A percentile compares a stretch with the other conserved stretches of the same genome.
These are phyloP conservation scores for Sclerotinia trifoliorum DNA, from an alignment of 2,329 filamentous ascomycete genomes.

Conservation along the genomic window DNA sequence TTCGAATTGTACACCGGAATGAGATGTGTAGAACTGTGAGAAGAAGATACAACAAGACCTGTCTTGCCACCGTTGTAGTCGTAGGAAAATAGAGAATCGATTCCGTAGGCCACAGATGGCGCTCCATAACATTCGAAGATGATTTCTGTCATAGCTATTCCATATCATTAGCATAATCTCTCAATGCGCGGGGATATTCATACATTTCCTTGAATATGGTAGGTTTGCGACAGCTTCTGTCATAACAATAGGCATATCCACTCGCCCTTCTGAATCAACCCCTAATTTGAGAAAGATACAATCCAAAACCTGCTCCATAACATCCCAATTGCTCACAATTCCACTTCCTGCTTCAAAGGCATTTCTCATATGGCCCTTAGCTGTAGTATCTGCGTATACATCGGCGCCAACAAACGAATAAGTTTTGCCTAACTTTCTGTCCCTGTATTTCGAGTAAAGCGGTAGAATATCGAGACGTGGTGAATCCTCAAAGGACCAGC, in stretches of 20 bases:
- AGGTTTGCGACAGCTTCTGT: slow-evolving; percentile 93
- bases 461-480: slow-evolving; percentile 81
- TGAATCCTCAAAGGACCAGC: slow-evolving; percentile 89
- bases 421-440: slow-evolving; percentile 87
- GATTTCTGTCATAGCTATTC: slow-evolving; percentile 89
- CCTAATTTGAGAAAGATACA: slow-evolving; percentile 94
- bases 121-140: slow-evolving; percentile 94
- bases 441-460: slow-evolving; percentile 91
- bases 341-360: slow-evolving; percentile 89
- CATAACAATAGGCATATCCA: slow-evolving; percentile 89
- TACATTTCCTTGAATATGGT: slow-evolving; percentile 83
- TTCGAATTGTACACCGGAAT: slow-evolving; percentile 90
- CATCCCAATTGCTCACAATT: slow-evolving; percentile 96
- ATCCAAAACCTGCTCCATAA: slow-evolving; percentile 90
- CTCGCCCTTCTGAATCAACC: slow-evolving; percentile 71
- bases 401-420: slow-evolving; percentile 91
- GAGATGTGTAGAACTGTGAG: slow-evolving; percentile 89
- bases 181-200: slow-evolving; percentile 39
- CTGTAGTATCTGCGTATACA: slow-evolving; percentile 91
- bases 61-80: slow-evolving; percentile 80
- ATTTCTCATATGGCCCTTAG: slow-evolving; percentile 83
- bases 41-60: slow-evolving; percentile 86
- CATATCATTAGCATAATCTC: slow-evolving; percentile 36
- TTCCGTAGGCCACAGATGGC: slow-evolving; percentile 86
- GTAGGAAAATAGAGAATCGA: slow-evolving; percentile 96